Conservation (phyloP, 129 eudicot genomes). For the Lactuca sativa region DNA sequence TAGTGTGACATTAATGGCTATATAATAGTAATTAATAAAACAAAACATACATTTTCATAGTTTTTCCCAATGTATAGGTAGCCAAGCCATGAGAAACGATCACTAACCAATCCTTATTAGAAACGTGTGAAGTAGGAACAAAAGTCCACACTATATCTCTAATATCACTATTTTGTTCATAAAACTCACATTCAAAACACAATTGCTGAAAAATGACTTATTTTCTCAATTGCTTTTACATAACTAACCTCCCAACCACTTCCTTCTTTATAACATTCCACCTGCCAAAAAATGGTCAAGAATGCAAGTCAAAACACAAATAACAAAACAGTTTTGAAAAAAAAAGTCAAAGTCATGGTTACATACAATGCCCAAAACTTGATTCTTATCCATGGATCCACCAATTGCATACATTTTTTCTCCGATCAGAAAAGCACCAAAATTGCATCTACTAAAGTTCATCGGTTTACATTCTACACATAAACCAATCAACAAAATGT, state of each 20-base stretch:
- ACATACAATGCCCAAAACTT: constrained; percentile 48
- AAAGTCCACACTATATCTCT: neutral
- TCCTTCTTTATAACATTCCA: constrained; percentile 68
- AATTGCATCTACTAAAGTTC: constrained; percentile 48
- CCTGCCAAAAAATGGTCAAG: constrained; percentile 35
- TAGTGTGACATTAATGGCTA: neutral
- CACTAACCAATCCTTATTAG: neutral
- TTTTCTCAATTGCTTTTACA: constrained; percentile 52
- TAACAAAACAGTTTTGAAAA: neutral
- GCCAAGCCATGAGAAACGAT: neutral
- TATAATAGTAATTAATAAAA: neutral
- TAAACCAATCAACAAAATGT: constrained; percentile 20
- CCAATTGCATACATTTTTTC: constrained; percentile 49
- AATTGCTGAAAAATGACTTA: constrained; percentile 55
- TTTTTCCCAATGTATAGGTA: constrained; percentile 7
- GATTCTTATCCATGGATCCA: constrained; percentile 34
- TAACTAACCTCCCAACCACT: constrained; percentile 52
- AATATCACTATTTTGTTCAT: neutral
- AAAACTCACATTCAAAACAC: constrained; percentile 30
- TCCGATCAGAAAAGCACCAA: constrained; percentile 44
- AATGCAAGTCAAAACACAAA: neutral
- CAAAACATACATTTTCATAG: too few relatives aligned
- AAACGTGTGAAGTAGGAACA: neutral
- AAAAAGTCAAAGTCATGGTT: neutral
- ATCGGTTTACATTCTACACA: constrained; percentile 62